A percentile compares a stretch with the other conserved stretches of the same genome.
phyloP scores from a whole-genome alignment of 2,329 filamentous ascomycete species.

The Aspergillus floridensis region DNA sequence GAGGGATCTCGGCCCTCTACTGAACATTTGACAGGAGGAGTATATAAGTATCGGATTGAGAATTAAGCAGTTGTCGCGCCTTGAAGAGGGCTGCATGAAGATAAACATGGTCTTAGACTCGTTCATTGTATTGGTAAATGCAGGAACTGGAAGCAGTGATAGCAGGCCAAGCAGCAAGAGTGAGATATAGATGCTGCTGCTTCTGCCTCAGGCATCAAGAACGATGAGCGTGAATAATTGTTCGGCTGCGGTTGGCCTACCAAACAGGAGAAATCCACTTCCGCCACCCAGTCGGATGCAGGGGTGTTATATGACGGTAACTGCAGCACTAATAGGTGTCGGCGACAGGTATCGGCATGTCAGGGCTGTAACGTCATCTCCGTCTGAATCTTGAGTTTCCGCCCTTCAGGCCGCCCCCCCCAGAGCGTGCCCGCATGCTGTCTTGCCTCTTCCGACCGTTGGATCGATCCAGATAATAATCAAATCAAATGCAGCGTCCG shows the following conservation, averaged over 20 bases:
- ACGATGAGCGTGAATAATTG: constrained; percentile 7
- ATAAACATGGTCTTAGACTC: too few species aligned
- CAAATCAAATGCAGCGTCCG: too few species aligned
- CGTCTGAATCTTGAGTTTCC: constrained; percentile 11
- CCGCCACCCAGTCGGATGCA: constrained; percentile 20
- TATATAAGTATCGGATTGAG: background rate
- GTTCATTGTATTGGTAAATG: too few species aligned
- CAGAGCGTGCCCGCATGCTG: constrained; percentile 16
- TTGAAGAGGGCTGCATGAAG: background rate
- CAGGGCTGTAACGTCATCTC: constrained; percentile 21
- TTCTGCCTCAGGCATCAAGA: background rate
- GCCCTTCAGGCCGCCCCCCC: constrained; percentile 19
- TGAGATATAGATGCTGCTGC: too few species aligned
- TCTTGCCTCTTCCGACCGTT: constrained; percentile 3
- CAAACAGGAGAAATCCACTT: constrained; percentile 3
- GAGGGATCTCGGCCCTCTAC: background rate
- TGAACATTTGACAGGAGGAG: background rate
- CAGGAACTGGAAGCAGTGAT: too few species aligned
- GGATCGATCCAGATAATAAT: too few species aligned
- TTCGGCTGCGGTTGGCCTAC: constrained; percentile 11
- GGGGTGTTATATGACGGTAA: constrained; percentile 22
- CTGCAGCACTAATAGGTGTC: constrained; percentile 9
- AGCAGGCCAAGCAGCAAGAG: too few species aligned
- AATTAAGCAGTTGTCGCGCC: background rate
- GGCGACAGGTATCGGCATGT: constrained; percentile 35